Evolutionary conservation across 2,329 filamentous ascomycete genomes (phyloP).

Genomic region (Neurospora sp.): DNA sequence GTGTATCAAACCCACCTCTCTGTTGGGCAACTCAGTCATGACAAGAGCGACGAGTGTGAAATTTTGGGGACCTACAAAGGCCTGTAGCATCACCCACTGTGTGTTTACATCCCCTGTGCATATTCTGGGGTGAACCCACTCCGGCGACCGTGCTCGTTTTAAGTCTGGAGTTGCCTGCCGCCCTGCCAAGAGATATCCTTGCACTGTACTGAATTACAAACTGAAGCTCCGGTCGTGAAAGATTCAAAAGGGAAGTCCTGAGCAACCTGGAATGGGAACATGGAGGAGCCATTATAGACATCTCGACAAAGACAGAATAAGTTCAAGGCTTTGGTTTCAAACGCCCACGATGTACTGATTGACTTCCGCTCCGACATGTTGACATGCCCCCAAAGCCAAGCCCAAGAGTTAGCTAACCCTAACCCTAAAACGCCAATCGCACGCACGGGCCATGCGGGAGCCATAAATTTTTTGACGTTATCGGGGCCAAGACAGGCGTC

Average conservation of each 20-base stretch:
- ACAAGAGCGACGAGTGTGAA: neutral
- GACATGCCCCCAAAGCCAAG: neutral
- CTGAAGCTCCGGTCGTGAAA: neutral
- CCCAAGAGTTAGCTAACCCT: neutral
- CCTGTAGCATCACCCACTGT: neutral
- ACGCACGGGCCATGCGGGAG: neutral
- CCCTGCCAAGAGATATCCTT: neutral
- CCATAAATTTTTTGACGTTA: neutral
- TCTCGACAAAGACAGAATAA: no score
- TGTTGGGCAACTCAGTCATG: neutral
- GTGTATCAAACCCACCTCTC: neutral
- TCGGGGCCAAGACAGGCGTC: neutral
- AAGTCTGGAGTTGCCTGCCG: neutral
- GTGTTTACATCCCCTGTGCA: neutral
- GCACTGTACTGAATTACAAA: neutral
- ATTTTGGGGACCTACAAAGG: neutral
- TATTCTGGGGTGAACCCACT: neutral
- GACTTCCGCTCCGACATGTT: neutral
- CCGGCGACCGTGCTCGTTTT: neutral
- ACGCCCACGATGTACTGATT: no score
- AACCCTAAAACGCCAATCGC: no score
- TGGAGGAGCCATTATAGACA: neutral
- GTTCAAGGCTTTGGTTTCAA: no score
- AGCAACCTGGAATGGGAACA: neutral
- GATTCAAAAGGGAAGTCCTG: neutral